Evolutionary conservation across 257 asterid species (phyloP), one percentile per base, ranked within the genome.

Genomic region (Nicotiana tabacum): DNA sequence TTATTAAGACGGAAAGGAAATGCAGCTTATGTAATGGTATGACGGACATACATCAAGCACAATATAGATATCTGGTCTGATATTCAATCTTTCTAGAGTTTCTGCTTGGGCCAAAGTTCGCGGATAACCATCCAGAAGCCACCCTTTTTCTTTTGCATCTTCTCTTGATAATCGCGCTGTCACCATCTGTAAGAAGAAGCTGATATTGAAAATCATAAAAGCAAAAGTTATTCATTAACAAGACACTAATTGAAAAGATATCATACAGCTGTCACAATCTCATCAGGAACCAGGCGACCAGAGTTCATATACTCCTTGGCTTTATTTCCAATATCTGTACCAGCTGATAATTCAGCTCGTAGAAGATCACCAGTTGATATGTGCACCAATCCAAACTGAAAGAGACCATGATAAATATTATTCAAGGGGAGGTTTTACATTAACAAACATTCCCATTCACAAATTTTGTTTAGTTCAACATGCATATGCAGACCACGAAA

Each of bases 81-180:
- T 89, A 57, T 92, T 91, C 90, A 90, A 88, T 85, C 90, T 92
- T 86, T 92, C 97, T 88, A 95, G 90, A 87, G 96, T 91, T 87
- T 92, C 90, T 80, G 98, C 98, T 90, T 95, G 99, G 80, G 92
- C 91, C 86, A 87, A 56, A 84, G 92, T 92, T 85, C 98, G 90
- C 12, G 98, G 99, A 88, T 89, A 95, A 79, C 99, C 99, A 89
- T 95, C 99, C 81, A 95, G 90, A 84, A 94, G 97, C 99, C 99
- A 95, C 48, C 99, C 99, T 81, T 92, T 93, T 90, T 93, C 97
- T 90, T 91, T 91, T 77, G 92, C 97, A 88, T 95, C 99, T 83
- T 90, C 85, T 70, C 83, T 86, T 33, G 97, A 91, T 81, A 95
- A 84, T 77, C 98, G 88, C 51, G 96, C 72, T 83, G 90, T 94